phyloP scores from a whole-genome alignment of 768 basidiomycete genomes.

The Lactarius hengduanensis region DNA sequence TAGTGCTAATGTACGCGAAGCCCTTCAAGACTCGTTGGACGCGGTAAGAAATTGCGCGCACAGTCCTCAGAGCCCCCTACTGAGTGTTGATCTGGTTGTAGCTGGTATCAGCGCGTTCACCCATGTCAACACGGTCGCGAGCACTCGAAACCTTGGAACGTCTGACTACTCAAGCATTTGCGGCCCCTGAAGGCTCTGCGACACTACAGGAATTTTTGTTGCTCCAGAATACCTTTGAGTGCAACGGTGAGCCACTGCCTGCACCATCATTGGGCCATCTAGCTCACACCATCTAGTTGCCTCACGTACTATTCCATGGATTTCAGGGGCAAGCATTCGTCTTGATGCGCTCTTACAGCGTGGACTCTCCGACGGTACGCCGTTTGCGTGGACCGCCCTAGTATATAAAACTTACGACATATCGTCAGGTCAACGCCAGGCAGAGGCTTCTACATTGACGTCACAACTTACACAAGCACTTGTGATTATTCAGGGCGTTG shows the following conservation, averaged over 20 bases:
- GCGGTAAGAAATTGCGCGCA: constrained; percentile 46
- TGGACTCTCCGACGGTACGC: constrained; percentile 44
- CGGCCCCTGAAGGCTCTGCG: constrained; percentile 47
- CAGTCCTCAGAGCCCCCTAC: not conserved
- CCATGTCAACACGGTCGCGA: constrained; percentile 47
- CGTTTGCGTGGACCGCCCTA: not conserved
- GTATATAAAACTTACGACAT: constrained; percentile 18
- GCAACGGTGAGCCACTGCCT: constrained; percentile 57
- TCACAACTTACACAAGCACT: constrained; percentile 58
- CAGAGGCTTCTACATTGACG: constrained; percentile 49
- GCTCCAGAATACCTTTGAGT: constrained; percentile 79
- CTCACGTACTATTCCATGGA: constrained; percentile 62
- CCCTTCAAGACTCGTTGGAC: constrained; percentile 63
- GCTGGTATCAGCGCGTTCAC: constrained; percentile 64
- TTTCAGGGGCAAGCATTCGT: constrained; percentile 47
- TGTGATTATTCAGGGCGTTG: constrained; percentile 73
- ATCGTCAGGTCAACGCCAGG: constrained; percentile 35
- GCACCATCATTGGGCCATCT: not conserved
- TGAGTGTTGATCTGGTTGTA: constrained; percentile 32
- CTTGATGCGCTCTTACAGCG: constrained; percentile 52
- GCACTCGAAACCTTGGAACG: constrained; percentile 51
- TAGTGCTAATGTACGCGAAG: constrained; percentile 39
- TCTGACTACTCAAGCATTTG: constrained; percentile 45
- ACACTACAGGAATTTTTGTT: constrained; percentile 46
- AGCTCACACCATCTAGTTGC: constrained; percentile 49